These are phyloP conservation scores for Huntiella bhutanensis DNA, from an alignment of 2,329 filamentous ascomycete species.

Conservation along the genomic window DNA sequence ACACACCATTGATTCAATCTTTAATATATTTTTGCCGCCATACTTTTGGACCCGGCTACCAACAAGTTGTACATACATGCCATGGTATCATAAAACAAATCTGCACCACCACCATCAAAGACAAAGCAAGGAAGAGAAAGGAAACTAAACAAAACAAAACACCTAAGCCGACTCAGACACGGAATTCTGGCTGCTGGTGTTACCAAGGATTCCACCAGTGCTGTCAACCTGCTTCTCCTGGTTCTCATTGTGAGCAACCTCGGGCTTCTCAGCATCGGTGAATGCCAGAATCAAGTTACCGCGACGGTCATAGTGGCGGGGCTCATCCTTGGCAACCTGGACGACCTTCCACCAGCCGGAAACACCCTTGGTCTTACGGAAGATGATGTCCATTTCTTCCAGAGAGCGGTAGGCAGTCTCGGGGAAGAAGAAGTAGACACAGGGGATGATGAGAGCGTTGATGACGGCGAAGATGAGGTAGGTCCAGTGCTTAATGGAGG, in stretches of 20 bases:
- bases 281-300: slow-evolving; percentile 35
- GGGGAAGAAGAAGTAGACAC: slow-evolving; percentile 67
- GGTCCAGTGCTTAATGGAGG: slow-evolving; percentile 37
- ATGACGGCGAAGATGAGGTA: slow-evolving; percentile 50
- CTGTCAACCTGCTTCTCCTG: background rate
- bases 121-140: too few relatives aligned
- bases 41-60: too few relatives aligned
- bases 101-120: too few relatives aligned
- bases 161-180: too few relatives aligned
- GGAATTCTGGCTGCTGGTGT: background rate
- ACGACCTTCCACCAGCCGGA: slow-evolving; percentile 20
- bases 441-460: slow-evolving; percentile 20
- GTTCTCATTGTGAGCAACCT: slow-evolving; percentile 1
- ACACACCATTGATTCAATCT: too few relatives aligned
- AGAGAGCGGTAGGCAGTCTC: slow-evolving; percentile 45
- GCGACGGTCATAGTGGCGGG: slow-evolving; percentile 37
- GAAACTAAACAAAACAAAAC: too few relatives aligned
- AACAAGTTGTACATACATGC: too few relatives aligned
- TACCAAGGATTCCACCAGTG: background rate
- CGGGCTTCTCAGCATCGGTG: slow-evolving; percentile 23
- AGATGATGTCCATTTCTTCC: slow-evolving; percentile 24
- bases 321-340: slow-evolving; percentile 26
- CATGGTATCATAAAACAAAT: too few relatives aligned
- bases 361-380: slow-evolving; percentile 33
- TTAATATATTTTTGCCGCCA: too few relatives aligned